Evolutionary conservation across 352 stramenopile species (phyloP).

Genomic region (Globisporangium spinosum): DNA sequence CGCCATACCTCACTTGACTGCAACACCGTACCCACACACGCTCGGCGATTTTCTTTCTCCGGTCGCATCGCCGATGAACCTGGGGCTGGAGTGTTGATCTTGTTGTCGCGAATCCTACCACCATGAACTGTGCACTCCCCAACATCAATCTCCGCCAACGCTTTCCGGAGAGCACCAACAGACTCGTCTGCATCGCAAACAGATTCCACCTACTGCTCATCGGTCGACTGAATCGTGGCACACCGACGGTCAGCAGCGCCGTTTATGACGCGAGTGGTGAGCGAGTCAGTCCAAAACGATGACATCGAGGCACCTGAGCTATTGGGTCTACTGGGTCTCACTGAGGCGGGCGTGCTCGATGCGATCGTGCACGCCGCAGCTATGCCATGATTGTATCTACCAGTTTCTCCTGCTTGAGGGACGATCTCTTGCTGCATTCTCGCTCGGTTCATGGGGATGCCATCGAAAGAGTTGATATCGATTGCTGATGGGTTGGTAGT

Average conservation of each 20-base stretch:
- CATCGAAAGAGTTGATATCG: constrained; percentile 64
- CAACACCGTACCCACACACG: background rate
- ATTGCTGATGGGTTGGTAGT: constrained; percentile 22
- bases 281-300: constrained; percentile 14
- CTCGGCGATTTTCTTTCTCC: background rate
- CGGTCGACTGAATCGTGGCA: background rate
- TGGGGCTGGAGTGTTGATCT: background rate
- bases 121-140: constrained; percentile 5
- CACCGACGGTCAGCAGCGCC: background rate
- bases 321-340: constrained; percentile 26
- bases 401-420: background rate
- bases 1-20: background rate
- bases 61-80: background rate
- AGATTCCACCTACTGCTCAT: background rate
- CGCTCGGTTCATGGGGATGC: constrained; percentile 29
- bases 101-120: background rate
- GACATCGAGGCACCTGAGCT: constrained; percentile 24
- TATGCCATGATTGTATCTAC: background rate
- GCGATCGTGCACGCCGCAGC: background rate
- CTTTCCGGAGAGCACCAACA: background rate
- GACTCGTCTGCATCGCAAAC: background rate
- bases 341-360: background rate
- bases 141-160: constrained; percentile 16
- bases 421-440: background rate
- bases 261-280: constrained; percentile 21